phyloP scores from a whole-genome alignment of 1,284 basidiomycete species.

The Heliocybe sulcata region DNA sequence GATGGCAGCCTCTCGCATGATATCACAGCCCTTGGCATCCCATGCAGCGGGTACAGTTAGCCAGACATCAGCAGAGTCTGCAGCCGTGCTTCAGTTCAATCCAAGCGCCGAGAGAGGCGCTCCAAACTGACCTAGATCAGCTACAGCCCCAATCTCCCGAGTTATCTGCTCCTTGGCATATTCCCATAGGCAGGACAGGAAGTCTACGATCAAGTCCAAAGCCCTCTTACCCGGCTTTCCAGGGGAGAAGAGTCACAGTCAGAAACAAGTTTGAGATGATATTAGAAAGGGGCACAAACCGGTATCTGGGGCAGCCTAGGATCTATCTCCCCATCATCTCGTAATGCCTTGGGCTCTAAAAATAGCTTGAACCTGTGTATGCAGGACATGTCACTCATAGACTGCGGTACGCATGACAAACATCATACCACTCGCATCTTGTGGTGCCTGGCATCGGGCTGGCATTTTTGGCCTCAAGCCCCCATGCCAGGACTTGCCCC shows the following conservation, averaged over 20 bases:
- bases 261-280: slow-evolving; percentile 3
- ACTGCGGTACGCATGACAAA: neutral
- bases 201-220: slow-evolving; percentile 72
- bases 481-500: slow-evolving; percentile 70
- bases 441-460: slow-evolving; percentile 56
- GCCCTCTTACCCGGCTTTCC: slow-evolving; percentile 63
- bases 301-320: slow-evolving; percentile 74
- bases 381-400: neutral
- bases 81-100: slow-evolving; percentile 6
- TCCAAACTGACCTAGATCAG: slow-evolving; percentile 59
- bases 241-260: neutral
- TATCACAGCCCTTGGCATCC: slow-evolving; percentile 73
- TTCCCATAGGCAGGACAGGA: slow-evolving; percentile 73
- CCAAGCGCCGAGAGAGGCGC: slow-evolving; percentile 1
- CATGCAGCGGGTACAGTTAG: slow-evolving; percentile 81
- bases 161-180: slow-evolving; percentile 81
- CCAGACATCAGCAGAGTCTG: slow-evolving; percentile 74
- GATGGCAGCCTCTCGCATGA: slow-evolving; percentile 79
- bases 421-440: slow-evolving; percentile 58
- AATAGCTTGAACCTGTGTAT: slow-evolving; percentile 65
- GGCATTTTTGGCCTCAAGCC: slow-evolving; percentile 73
- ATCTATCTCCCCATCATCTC: slow-evolving; percentile 60
- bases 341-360: slow-evolving; percentile 68
- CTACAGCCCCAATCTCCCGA: slow-evolving; percentile 72
- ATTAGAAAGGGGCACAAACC: slow-evolving; percentile 30